Percentiles rank a stretch among this genome's conserved stretches.
Evolutionary conservation across 2,329 filamentous ascomycete genomes (phyloP).

Genomic region (Sporothrix luriei): DNA sequence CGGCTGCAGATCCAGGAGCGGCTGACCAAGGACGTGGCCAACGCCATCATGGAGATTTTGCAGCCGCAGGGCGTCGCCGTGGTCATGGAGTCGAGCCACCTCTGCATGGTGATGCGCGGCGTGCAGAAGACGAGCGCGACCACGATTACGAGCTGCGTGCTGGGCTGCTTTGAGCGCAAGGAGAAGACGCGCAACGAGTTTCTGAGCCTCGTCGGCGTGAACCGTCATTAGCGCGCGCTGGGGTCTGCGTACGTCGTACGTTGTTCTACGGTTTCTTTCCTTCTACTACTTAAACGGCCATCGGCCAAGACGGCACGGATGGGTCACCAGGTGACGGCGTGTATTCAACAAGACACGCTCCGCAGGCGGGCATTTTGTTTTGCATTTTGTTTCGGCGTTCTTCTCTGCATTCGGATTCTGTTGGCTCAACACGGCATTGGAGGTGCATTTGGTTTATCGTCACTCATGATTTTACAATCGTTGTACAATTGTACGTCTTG

Average conservation of each 20-base stretch:
- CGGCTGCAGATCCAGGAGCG: conserved; percentile 95
- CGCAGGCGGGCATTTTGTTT: conserved; percentile 19
- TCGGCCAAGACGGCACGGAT: conserved; percentile 6
- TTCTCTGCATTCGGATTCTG: conserved; percentile 29
- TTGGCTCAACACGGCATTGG: conserved; percentile 38
- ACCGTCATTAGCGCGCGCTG: conserved; percentile 42
- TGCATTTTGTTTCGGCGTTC: conserved; percentile 8
- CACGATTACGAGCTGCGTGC: conserved; percentile 94
- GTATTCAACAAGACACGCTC: conserved; percentile 33
- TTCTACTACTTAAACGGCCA: background rate
- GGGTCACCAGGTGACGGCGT: conserved; percentile 25
- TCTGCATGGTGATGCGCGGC: conserved; percentile 99
- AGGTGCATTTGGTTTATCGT: conserved; percentile 22
- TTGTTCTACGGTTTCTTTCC: background rate
- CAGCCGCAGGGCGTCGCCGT: conserved; percentile 94
- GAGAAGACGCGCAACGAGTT: conserved; percentile 97
- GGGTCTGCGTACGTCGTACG: background rate
- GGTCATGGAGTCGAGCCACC: conserved; percentile 93
- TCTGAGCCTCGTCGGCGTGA: conserved; percentile 72
- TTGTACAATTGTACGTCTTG: conserved; percentile 19
- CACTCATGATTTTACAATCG: background rate
- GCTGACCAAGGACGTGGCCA: conserved; percentile 91
- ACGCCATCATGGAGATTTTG: conserved; percentile 89
- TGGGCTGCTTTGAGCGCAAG: conserved; percentile 91
- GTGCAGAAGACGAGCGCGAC: conserved; percentile 85